phyloP scores from a whole-genome alignment of 2,329 filamentous ascomycete species.

The Trichocomaceae sp. region DNA sequence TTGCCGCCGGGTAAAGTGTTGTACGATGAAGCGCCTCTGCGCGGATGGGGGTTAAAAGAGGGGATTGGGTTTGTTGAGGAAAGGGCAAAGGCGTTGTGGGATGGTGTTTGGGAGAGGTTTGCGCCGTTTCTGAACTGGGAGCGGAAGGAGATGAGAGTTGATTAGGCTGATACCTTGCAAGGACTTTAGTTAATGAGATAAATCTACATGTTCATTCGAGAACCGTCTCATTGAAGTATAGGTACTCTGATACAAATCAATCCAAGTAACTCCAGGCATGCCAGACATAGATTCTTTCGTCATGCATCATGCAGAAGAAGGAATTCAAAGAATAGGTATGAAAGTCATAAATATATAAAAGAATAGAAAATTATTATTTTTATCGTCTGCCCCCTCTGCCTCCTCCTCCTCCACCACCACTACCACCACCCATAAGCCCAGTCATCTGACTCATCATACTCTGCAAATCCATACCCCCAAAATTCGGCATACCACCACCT shows the following conservation, averaged over 20 bases:
- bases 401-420: constrained; percentile 4
- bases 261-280: constrained; percentile 1
- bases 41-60: constrained; percentile 18
- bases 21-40: constrained; percentile 20
- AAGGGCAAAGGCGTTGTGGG: constrained; percentile 10
- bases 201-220: no score
- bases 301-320: constrained; percentile 2
- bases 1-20: constrained; percentile 29
- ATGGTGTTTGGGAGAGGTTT: constrained; percentile 14
- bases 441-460: constrained; percentile 73
- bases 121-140: constrained; percentile 17
- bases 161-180: constrained; percentile 8
- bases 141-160: constrained; percentile 17
- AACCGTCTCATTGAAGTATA: not conserved
- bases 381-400: constrained; percentile 24
- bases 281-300: not conserved
- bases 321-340: not conserved
- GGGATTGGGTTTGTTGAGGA: constrained; percentile 19
- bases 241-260: not conserved
- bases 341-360: not conserved
- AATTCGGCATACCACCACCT: constrained; percentile 58
- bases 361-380: not conserved
- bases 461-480: constrained; percentile 55
- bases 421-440: constrained; percentile 48
- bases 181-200: no score